These are phyloP conservation scores for Synchytrium microbalum DNA, from an alignment of 371 early-diverging fungal species.

Conservation along the genomic window DNA sequence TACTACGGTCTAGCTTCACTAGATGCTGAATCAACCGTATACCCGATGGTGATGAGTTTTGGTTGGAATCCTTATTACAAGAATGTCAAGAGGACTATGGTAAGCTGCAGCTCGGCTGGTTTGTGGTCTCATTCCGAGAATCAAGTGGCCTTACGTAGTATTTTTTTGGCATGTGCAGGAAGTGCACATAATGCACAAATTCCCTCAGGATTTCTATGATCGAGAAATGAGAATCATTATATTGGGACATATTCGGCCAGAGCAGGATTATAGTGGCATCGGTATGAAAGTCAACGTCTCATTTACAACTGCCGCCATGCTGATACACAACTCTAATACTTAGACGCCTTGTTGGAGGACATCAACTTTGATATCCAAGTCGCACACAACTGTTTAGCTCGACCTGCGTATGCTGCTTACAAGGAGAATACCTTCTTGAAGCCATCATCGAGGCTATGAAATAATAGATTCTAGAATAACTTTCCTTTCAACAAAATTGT, in stretches of 20 bases:
- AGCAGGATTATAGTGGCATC: conserved; percentile 76
- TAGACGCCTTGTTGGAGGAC: conserved; percentile 84
- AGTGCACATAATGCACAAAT: conserved; percentile 88
- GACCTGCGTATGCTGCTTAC: conserved; percentile 34
- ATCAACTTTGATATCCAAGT: conserved; percentile 83
- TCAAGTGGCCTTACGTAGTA: not conserved
- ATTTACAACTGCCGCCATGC: not conserved
- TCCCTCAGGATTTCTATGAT: conserved; percentile 84
- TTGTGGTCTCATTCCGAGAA: not conserved
- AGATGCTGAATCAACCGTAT: conserved; percentile 40
- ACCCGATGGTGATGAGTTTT: conserved; percentile 95
- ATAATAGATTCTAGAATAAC: too few relatives aligned
- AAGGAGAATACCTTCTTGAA: conserved; percentile 15
- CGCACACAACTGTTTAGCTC: conserved; percentile 58
- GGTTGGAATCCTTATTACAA: conserved; percentile 98
- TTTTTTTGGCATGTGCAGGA: conserved; percentile 47
- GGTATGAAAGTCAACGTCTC: conserved; percentile 52
- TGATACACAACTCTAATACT: not conserved
- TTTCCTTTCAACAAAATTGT: too few relatives aligned
- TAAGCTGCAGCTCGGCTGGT: conserved; percentile 27
- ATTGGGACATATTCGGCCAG: conserved; percentile 82
- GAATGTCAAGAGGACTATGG: conserved; percentile 89
- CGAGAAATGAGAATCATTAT: conserved; percentile 72
- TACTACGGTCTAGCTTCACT: conserved; percentile 93
- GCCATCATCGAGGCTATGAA: conserved; percentile 1